Conservation (phyloP, 345 rosid species). For the Nephelium lappaceum region DNA sequence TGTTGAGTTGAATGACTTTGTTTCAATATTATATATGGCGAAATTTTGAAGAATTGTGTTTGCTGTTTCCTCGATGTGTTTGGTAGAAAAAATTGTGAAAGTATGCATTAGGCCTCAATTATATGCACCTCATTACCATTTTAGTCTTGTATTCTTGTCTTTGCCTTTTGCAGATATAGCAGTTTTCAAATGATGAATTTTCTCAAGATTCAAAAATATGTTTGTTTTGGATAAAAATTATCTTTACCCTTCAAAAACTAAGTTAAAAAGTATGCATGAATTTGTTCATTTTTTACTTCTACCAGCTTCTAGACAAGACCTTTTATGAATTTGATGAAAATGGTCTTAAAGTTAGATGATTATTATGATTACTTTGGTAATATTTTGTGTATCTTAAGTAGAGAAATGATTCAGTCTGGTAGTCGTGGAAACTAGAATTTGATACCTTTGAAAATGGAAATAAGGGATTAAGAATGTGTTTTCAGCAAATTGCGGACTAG, state of each 20-base stretch:
- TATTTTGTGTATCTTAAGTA: neutral
- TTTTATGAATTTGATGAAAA: neutral
- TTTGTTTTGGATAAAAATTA: neutral
- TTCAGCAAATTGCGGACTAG: slow-evolving; percentile 56
- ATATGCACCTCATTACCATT: no score
- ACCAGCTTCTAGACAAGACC: neutral
- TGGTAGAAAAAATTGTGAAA: no score
- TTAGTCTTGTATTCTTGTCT: no score
- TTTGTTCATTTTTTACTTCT: neutral
- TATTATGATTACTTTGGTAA: neutral
- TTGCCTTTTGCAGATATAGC: neutral
- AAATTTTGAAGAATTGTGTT: neutral
- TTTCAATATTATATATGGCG: neutral
- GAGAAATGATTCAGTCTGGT: neutral
- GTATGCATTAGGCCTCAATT: neutral
- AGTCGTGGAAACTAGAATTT: slow-evolving; percentile 2
- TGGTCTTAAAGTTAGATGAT: neutral
- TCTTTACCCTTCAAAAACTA: neutral
- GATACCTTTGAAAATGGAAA: slow-evolving; percentile 21
- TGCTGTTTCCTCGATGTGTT: neutral
- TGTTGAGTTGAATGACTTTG: neutral
- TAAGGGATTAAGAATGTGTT: slow-evolving; percentile 33
- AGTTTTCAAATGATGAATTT: no score
- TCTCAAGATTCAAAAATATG: neutral
- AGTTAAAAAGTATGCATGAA: neutral